Evolutionary conservation across 2,329 filamentous ascomycete species (phyloP), one percentile per base, ranked within the genome.

Genomic region (Ceratocystis cacaofunesta): DNA sequence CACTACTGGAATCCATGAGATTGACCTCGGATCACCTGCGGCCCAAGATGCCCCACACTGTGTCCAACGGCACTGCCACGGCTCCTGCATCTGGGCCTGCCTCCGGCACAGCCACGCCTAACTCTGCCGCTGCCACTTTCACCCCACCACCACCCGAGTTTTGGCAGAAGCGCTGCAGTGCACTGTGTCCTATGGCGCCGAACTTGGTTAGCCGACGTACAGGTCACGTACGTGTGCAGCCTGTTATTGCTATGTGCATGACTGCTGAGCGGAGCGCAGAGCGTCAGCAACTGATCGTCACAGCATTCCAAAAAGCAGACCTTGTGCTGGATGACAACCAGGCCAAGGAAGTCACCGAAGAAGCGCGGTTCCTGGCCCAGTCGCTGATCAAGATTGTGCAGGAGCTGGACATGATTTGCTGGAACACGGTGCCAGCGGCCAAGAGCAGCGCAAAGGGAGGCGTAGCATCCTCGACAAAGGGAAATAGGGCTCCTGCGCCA

Each of bases 331-430:
- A 22, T 19, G 22, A 3, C 48, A 32, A 55, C n/a, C 22, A 50
- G 8, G 22, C 43, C 46, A n/a, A 55, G 30, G 36, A 10, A 3
- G 57, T 50, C 22, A 10, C 52, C 63, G 22, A 36, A 5, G 50
- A 61, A 5, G 65, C 65, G 19, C 25, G 50, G 19, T 66, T 61
- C 46, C 32, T 66, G 7, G 65, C 65, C 22, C 60, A 62, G 19
- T 57, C 60, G 17, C 60, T 66, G 1, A 57, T 66, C 36, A 22
- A 52, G 22, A 57, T 50, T 3, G 60, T 55, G 4, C 65, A 66
- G 65, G 61, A 66, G 30, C 65, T 66, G n/a, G 64, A 65, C 46
- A 65, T 62, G 65, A 61, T 66, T 19, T 62, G 58, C 22, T 62
- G 60, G 46, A 12, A 30, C n/a, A 46, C 44, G 63, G 50, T 19